A percentile compares a stretch with the other conserved stretches of the same genome.
phyloP scores from a whole-genome alignment of 305 asterid genomes.

The Fraxinus latifolia region DNA sequence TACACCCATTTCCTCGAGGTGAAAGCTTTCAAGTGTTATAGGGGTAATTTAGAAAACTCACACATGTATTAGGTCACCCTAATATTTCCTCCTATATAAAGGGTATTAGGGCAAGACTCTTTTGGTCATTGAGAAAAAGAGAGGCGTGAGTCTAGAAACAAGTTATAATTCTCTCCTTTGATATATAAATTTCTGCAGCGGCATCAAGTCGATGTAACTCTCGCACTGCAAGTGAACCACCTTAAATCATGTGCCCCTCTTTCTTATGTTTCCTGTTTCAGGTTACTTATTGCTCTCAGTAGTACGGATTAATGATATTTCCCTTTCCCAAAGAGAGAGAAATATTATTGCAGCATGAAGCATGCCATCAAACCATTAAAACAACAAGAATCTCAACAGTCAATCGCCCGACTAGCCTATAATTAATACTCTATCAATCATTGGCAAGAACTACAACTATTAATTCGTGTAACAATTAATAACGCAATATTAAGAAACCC shows the following conservation, averaged over 20 bases:
- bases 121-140: background rate
- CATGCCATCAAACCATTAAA: background rate
- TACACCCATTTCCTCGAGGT: background rate
- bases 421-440: background rate
- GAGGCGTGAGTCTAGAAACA: background rate
- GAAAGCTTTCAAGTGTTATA: background rate
- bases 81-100: background rate
- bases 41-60: background rate
- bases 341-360: slow-evolving; percentile 5
- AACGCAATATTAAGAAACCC: slow-evolving; percentile 7
- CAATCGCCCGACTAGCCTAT: background rate
- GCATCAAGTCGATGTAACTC: background rate
- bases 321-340: background rate
- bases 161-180: background rate
- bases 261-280: background rate
- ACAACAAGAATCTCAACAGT: background rate
- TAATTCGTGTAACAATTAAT: background rate
- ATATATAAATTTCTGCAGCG: background rate
- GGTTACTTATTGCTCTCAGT: background rate
- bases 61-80: background rate
- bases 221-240: background rate
- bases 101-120: background rate
- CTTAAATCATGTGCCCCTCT: background rate
- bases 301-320: background rate
- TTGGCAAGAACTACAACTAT: background rate